Evolutionary conservation across 139 green algal genomes (phyloP).

Genomic region (Volvox africanus): DNA sequence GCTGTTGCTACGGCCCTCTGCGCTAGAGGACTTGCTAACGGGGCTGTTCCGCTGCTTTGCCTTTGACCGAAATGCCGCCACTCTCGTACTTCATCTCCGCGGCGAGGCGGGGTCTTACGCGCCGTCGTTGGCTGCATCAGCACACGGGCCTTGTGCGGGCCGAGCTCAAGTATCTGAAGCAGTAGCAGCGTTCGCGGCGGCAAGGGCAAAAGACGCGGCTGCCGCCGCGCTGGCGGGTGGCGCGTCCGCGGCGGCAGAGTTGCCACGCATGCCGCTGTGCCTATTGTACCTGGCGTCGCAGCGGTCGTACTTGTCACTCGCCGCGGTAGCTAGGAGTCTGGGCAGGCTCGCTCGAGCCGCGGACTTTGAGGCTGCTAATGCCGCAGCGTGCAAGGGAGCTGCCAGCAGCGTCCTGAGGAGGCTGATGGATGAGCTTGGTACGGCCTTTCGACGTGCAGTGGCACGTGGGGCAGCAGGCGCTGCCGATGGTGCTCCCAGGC

Average conservation of each 20-base stretch:
- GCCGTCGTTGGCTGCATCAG: neutral
- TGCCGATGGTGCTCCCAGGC: neutral
- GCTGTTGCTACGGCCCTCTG: slow-evolving; percentile 61
- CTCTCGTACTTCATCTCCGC: slow-evolving; percentile 58
- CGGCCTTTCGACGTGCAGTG: neutral
- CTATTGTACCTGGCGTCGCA: slow-evolving; percentile 62
- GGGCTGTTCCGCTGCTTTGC: slow-evolving; percentile 65
- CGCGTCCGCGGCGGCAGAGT: neutral
- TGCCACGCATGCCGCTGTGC: slow-evolving; percentile 80
- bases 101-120: slow-evolving; percentile 18
- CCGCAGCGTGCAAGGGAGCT: neutral
- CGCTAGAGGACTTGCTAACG: slow-evolving; percentile 42
- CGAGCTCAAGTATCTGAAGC: too few relatives aligned
- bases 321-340: slow-evolving; percentile 58
- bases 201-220: neutral
- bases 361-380: neutral
- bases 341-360: slow-evolving; percentile 56
- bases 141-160: too few relatives aligned
- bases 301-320: slow-evolving; percentile 71
- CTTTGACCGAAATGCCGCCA: slow-evolving; percentile 63
- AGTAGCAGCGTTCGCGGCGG: neutral
- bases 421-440: slow-evolving; percentile 57
- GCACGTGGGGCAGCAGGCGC: neutral
- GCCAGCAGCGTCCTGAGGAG: slow-evolving; percentile 45
- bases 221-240: slow-evolving; percentile 39